Conservation (phyloP, 208 protist genomes). For the Leptomonas seymouri region DNA sequence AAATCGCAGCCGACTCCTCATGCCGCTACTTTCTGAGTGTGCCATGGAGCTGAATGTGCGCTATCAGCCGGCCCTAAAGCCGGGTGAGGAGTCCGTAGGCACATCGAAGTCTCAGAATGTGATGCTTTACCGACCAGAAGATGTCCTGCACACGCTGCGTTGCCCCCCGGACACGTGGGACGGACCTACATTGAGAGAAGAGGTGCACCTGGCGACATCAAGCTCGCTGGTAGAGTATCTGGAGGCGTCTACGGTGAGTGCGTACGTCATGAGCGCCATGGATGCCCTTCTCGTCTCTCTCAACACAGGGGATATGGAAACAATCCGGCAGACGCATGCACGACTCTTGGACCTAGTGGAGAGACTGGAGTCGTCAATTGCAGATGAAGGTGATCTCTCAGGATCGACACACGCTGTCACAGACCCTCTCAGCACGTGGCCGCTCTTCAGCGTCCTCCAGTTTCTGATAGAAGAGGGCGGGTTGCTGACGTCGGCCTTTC, state of each 20-base stretch:
- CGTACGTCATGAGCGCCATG: constrained; percentile 38
- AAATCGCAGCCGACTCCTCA: constrained; percentile 7
- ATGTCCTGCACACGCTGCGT: constrained; percentile 46
- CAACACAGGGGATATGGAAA: constrained; percentile 50
- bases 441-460: constrained; percentile 60
- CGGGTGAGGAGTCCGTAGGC: background rate
- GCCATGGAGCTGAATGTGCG: constrained; percentile 31
- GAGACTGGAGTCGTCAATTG: constrained; percentile 51
- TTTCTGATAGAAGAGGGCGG: constrained; percentile 78
- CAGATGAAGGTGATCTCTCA: constrained; percentile 21
- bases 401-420: background rate
- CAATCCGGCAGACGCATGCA: constrained; percentile 47
- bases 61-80: background rate
- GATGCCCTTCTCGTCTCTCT: constrained; percentile 63
- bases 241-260: constrained; percentile 48
- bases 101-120: background rate
- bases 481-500: constrained; percentile 65
- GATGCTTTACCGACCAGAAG: constrained; percentile 46
- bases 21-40: constrained; percentile 36
- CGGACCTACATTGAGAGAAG: background rate
- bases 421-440: constrained; percentile 59
- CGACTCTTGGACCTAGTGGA: constrained; percentile 54
- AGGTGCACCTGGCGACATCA: constrained; percentile 2
- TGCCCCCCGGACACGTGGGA: constrained; percentile 8
- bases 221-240: constrained; percentile 47